Base-by-base conservation (phyloP, 176 grass and related monocot species). In the Sorghum bicolor region DNA sequence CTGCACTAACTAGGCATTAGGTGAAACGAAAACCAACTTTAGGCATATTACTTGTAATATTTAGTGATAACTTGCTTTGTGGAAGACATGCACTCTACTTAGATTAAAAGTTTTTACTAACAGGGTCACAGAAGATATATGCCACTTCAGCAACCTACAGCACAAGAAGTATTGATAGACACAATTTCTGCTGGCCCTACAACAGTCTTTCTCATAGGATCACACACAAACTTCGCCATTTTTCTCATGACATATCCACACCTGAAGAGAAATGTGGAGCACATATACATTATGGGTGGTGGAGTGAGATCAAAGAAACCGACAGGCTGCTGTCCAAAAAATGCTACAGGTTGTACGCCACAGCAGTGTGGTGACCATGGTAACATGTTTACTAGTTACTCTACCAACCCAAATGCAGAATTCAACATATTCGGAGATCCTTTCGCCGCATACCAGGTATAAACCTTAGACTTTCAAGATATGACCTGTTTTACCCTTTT, bases 241-340 rank as follows among this genome's bases (percentile, higher is more conserved):
- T 91, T 95, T 80, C 86, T 97, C 76, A 91, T 97, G 95, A 82
- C 88, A 72, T 73, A 93, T 53, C 90, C 88, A 17, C 81, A 90
- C 25, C 48, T 98, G 31, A 98, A 91, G 85, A 82, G 20, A 68
- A 94, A 95, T 33, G 90, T 98, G 29, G 87, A 98, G 66, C 95
- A 91, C 74, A 98, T 98, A 85, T 98, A 93, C 77, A 83, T 94
- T 63, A 98, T 98, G 95, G 95, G 95, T 26, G 95, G 95, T 22
- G 89, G 92, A 5, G 88, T 98, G 53, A 91, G 87, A 74, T 91
- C 89, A 1, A 86, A 89, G 72, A 95, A 98, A 28, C 95, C 92
- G 2, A 94, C 92, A 67, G 92, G 92, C 34, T 98, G 95, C 52
- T 95, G 95, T 70, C 82, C 80, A 4, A 33, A 75, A 60, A 88